These are phyloP conservation scores for Populus pruinosa DNA, from an alignment of 345 rosid genomes.

Conservation along the genomic window DNA sequence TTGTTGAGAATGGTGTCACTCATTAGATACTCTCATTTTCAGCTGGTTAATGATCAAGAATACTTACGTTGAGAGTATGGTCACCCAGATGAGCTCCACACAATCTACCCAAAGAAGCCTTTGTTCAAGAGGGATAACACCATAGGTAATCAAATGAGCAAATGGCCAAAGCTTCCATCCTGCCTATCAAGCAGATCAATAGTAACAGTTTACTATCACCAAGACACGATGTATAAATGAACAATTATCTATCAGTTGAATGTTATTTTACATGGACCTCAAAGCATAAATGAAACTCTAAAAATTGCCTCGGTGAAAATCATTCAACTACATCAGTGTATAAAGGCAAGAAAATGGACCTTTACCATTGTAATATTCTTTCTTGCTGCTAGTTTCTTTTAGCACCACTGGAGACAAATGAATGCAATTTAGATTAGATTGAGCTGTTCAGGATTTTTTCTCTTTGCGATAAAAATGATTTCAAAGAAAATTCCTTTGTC, in stretches of 20 bases:
- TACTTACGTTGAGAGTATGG: constrained; percentile 77
- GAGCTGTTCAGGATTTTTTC: background rate
- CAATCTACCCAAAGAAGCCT: constrained; percentile 98
- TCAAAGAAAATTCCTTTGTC: background rate
- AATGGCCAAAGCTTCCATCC: constrained; percentile 99
- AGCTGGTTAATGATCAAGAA: background rate
- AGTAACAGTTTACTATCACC: background rate
- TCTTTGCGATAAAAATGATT: background rate
- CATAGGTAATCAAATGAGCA: constrained; percentile 81
- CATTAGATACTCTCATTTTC: background rate
- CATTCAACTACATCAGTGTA: background rate
- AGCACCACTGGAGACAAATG: no score
- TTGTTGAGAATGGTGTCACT: background rate
- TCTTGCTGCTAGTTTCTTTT: background rate
- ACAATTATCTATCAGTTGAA: background rate
- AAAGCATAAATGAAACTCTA: background rate
- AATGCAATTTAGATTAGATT: no score
- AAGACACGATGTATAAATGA: background rate
- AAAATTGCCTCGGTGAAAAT: background rate
- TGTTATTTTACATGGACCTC: background rate
- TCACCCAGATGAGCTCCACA: constrained; percentile 91
- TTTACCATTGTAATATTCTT: background rate
- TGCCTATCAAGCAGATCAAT: constrained; percentile 45
- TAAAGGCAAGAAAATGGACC: background rate
- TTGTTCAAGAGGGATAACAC: constrained; percentile 75